These are phyloP conservation scores for Myrica gale DNA, from an alignment of 306 rosid species.

Conservation along the genomic window DNA sequence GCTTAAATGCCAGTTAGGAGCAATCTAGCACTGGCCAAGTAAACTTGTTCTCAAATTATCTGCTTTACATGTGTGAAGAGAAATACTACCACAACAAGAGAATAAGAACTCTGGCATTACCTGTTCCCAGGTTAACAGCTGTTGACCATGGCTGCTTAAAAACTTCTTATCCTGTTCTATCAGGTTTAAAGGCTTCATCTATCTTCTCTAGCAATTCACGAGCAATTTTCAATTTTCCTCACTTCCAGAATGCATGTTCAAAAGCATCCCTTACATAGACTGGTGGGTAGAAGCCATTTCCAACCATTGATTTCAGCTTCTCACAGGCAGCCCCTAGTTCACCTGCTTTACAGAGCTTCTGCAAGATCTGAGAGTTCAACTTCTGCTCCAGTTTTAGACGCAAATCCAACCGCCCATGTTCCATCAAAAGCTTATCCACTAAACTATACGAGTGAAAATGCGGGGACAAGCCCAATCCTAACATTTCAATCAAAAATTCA, in stretches of 20 bases:
- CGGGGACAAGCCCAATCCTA: slow-evolving; percentile 54
- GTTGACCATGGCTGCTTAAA: neutral
- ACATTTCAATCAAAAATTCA: slow-evolving; percentile 54
- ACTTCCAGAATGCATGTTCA: slow-evolving; percentile 43
- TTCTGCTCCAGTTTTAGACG: slow-evolving; percentile 53
- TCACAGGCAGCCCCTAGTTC: slow-evolving; percentile 56
- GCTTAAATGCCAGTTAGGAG: neutral
- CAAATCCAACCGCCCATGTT: slow-evolving; percentile 43
- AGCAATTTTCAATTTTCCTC: slow-evolving; percentile 52
- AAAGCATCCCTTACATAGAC: slow-evolving; percentile 54
- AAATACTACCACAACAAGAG: neutral
- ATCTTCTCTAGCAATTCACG: slow-evolving; percentile 46
- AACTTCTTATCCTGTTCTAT: neutral
- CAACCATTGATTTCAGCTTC: slow-evolving; percentile 55
- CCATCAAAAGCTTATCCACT: slow-evolving; percentile 54
- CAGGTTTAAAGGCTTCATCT: slow-evolving; percentile 12
- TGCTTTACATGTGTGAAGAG: neutral
- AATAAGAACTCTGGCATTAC: neutral
- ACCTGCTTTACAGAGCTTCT: slow-evolving; percentile 53
- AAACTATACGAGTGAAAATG: slow-evolving; percentile 47
- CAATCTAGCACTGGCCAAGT: neutral
- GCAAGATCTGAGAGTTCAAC: slow-evolving; percentile 52
- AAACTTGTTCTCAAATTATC: neutral
- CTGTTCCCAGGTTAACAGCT: neutral
- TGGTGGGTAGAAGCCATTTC: slow-evolving; percentile 50